Base-by-base conservation (phyloP, 2,329 filamentous ascomycete species). In the Monilinia vaccinii-corymbosi region DNA sequence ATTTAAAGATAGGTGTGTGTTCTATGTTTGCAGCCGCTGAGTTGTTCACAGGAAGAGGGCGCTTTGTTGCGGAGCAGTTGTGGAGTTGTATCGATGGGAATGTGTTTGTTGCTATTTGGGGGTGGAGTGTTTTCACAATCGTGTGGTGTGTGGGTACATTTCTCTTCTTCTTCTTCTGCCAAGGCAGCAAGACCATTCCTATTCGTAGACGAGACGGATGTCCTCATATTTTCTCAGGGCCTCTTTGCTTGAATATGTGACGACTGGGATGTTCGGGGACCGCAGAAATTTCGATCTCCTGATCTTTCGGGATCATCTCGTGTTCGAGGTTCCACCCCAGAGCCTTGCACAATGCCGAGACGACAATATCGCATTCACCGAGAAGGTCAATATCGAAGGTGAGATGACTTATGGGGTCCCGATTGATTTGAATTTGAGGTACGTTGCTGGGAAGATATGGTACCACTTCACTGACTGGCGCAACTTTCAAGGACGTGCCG, bases 381-480 rank as follows among this genome's bases (percentile, higher is more conserved):
- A 97, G 79, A 59, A 99, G 81, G 72, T 97, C 92, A 66, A 99
- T 91, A 73, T 99, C 94, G 68, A 99, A 97, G 72, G 95, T 91
- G 72, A 96, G 89, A 73, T 97, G 93, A 40, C 79, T 80, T 59
- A 96, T 89, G 3, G 91, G 87, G 76, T 89, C 88, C 66, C 89
- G 84, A 21, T 88, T 92, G 67, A 97, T 90, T 75, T 94, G 96
- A 64, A 96, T 89, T 74, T 96, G 91, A 8, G 92, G 92, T 44
- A 96, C 84, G 62, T 89, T 74, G n/a, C 84, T 76, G 1, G 90
- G 89, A 47, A 96, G 73, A 68, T 88, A 88, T 40, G 88, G 87
- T 1, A 91, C 88, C 50, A 99, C 90, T 73, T 97, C 92, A 38
- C 89, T 92, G 3, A 99, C 94, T 38, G 94, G 94, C 1, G 91